A percentile compares a stretch with the other conserved stretches of the same genome.
These are phyloP conservation scores for Botrytis medusae DNA, from an alignment of 2,329 filamentous ascomycete species.

Conservation along the genomic window DNA sequence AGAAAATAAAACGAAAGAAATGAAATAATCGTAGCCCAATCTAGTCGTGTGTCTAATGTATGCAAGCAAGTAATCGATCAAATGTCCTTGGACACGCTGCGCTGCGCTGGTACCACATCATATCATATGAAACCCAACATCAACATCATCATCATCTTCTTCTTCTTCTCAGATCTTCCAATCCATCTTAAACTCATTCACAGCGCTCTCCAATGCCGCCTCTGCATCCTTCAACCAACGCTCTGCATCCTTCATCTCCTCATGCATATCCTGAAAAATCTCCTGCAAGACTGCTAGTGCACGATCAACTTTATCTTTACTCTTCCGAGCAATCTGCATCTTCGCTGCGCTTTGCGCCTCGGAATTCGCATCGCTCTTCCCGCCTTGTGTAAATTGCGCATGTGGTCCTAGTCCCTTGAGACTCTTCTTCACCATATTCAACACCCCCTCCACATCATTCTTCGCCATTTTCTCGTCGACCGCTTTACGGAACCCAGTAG, in stretches of 20 bases:
- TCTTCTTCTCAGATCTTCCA: background rate
- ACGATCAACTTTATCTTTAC: background rate
- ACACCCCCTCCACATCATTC: background rate
- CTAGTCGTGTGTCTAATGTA: background rate
- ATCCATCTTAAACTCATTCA: background rate
- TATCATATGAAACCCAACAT: background rate
- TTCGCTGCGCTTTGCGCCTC: background rate
- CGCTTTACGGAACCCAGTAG: background rate
- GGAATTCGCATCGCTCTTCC: background rate
- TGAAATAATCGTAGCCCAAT: background rate
- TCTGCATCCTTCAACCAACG: background rate
- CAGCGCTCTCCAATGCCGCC: background rate
- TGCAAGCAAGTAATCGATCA: conserved; percentile 8
- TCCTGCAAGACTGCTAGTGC: background rate
- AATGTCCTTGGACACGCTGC: background rate
- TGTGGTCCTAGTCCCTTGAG: background rate
- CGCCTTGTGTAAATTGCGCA: background rate
- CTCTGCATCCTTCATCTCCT: background rate
- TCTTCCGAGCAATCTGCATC: background rate
- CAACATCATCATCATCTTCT: no score
- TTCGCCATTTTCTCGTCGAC: background rate
- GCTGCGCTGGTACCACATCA: background rate
- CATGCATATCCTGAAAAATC: background rate
- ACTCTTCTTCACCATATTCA: background rate
- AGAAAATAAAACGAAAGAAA: background rate